Evolutionary conservation across 768 basidiomycete genomes (phyloP), one percentile per base, ranked within the genome.

Genomic region (Suillus weaverae): DNA sequence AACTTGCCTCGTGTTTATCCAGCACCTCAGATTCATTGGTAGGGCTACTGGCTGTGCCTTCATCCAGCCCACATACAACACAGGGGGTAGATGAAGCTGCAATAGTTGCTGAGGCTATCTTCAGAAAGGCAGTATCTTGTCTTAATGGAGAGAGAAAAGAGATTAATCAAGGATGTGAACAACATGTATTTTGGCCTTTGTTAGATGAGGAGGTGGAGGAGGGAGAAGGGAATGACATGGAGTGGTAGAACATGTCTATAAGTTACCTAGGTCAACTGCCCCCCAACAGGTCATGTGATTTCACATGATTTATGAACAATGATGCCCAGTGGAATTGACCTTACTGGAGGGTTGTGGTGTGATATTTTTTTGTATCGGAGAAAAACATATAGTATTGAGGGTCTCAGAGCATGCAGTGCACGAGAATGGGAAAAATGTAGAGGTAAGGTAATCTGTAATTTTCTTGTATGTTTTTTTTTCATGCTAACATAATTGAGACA

Each of bases 1-100:
- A n/a, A 20, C 57, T 36, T 9, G 62, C 33, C 35, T 65, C 38
- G 41, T 30, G 6, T 10, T 33, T 50, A 10, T 44, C 55, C 56
- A 18, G 41, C 46, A 60, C 65, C 35, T 32, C 70, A 3, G 56
- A 67, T 18, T 30, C 69, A n/a, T 61, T 66, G 39, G 18, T 61
- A 10, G 68, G 41, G n/a, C 33, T 53, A 3, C 22, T 74, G 11
- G 53, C 71, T 9, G 62, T 78, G 18, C 76, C 81, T 32, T 44
- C 73, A 8, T 66, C 70, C 53, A 68, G 71, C 30, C 70, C 73
- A 33, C 76, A 82, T 46, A 74, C 86, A 30, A 79, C 86, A 8
- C 86, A 88, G 46, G 67, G 80, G 18, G 81, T 84, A 13, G 90
- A 94, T 70, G 77, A 79, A 18, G 84, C 86, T 7, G 83, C 88